These are phyloP conservation scores for Oryza nivara DNA, from an alignment of 176 grass and related monocot genomes.

Conservation along the genomic window DNA sequence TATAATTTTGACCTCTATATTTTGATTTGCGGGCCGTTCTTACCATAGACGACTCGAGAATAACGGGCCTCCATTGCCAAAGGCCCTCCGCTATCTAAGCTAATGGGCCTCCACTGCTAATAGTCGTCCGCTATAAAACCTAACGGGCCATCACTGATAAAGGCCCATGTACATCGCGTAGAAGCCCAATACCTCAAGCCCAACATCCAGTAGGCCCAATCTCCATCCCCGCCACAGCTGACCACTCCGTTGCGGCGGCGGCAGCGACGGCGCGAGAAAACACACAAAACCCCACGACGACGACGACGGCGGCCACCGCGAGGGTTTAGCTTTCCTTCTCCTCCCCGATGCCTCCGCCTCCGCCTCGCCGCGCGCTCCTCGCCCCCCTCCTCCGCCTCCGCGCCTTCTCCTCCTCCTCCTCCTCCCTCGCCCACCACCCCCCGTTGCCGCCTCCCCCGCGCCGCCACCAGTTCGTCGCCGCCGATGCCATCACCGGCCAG, in stretches of 20 bases:
- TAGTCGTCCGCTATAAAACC: background rate
- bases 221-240: background rate
- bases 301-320: conserved; percentile 21
- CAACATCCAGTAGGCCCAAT: background rate
- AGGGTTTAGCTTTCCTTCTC: conserved; percentile 46
- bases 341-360: conserved; percentile 51
- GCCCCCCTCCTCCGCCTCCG: conserved; percentile 47
- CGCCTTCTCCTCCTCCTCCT: conserved; percentile 40
- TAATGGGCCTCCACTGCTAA: too few relatives aligned
- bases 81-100: too few relatives aligned
- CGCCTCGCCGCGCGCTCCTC: conserved; percentile 44
- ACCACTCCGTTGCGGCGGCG: too few relatives aligned
- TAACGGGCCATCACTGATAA: background rate
- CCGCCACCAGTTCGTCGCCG: conserved; percentile 48
- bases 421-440: conserved; percentile 40
- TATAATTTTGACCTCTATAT: too few relatives aligned
- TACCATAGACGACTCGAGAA: too few relatives aligned
- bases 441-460: conserved; percentile 17
- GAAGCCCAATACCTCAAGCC: background rate
- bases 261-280: background rate
- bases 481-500: conserved; percentile 28
- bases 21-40: too few relatives aligned
- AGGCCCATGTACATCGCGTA: background rate
- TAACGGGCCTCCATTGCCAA: too few relatives aligned
- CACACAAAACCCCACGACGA: conserved; percentile 34